Conservation (phyloP, 2,329 filamentous ascomycete species). For the Cercospora nicotianae region DNA sequence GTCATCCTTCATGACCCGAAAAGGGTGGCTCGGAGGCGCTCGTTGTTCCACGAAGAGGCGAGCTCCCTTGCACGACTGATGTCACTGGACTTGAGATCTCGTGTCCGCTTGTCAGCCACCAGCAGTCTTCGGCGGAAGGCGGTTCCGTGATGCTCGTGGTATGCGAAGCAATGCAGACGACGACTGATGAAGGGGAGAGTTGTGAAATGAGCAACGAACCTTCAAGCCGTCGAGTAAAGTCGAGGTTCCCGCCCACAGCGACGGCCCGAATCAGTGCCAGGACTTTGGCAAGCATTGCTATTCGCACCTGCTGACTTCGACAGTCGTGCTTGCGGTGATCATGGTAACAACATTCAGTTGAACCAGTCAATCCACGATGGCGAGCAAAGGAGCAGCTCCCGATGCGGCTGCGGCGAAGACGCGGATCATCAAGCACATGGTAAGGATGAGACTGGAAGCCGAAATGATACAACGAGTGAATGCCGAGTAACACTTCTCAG, state of each 20-base stretch:
- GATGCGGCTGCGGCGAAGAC: background rate
- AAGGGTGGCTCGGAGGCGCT: background rate
- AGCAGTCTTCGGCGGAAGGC: background rate
- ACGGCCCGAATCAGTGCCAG: background rate
- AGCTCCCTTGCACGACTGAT: slow-evolving; percentile 4
- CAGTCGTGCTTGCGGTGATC: background rate
- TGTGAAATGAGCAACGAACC: background rate
- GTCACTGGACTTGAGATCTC: background rate
- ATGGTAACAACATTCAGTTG: background rate
- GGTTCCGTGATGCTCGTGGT: background rate
- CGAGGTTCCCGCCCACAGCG: background rate
- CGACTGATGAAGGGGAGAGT: background rate
- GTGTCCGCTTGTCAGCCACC: background rate
- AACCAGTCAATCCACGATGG: background rate
- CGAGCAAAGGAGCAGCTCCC: background rate
- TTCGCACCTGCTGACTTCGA: background rate
- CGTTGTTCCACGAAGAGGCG: background rate
- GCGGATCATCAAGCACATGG: background rate
- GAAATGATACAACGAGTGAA: background rate
- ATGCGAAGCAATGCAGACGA: background rate
- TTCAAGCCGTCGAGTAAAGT: background rate
- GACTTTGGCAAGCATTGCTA: background rate
- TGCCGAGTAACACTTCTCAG: slow-evolving; percentile 38
- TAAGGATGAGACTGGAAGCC: background rate
- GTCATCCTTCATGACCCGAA: background rate